Evolutionary conservation across 2,329 filamentous ascomycete species (phyloP), one percentile per base, ranked within the genome.

Genomic region (Cadophora malorum): DNA sequence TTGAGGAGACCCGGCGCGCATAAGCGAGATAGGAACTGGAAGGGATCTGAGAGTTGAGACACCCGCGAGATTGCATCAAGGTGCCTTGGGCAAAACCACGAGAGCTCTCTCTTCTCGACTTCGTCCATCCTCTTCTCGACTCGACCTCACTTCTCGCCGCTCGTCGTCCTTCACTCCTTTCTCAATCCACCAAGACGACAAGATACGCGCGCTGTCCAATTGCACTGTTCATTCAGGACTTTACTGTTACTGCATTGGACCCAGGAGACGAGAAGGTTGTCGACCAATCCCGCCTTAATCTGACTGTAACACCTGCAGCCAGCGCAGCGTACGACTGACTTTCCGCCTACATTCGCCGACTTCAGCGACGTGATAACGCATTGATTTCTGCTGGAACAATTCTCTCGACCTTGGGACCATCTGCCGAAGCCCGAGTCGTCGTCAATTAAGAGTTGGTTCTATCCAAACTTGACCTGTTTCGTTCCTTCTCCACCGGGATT

Each of bases 1-100:
- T 31, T 31, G 9, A 33, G n/a, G 41, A 21, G 19, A 14, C 38
- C 59, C 38, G 45, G 59, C 59, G 38, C 38, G 49, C 55, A 47
- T 61, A 68, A 66, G 67, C 67, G 67, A 69, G 67, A 69, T 67
- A 66, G 62, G 63, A 64, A 55, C 63, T 62, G 45, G 52, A 33
- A 60, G 38, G 41, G 58, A 59, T 55, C 63, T 63, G 63, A 59
- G 64, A 49, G 47, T 60, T 66, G 63, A 63, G 63, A 69, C 49
- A 50, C 52, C 53, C 61, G 59, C 45, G 64, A 66, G 56, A 66
- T 69, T 67, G 64, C 64, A 66, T 64, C 47, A 45, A 62, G 59
- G 63, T 60, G 38, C 47, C 47, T 62, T 67, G 65, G 64, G 56
- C 61, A 67, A 53, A 25, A 53, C 55, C 47, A 60, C 33, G 41